Evolutionary conservation across 1,284 basidiomycete genomes (phyloP).

Genomic region (Rhodotorula sp.): DNA sequence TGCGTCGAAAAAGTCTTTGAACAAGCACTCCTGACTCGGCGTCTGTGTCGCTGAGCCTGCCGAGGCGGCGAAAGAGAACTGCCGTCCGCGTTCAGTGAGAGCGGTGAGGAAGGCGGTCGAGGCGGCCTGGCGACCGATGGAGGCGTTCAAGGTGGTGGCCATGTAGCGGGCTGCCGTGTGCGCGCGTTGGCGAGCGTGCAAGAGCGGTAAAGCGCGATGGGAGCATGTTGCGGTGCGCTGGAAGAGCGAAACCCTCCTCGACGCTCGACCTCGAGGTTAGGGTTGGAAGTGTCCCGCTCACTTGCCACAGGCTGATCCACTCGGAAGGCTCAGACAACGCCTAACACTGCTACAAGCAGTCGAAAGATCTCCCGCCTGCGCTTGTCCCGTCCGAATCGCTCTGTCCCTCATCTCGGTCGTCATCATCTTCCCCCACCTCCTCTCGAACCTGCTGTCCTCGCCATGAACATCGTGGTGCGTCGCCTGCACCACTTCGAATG

Average conservation of each 20-base stretch:
- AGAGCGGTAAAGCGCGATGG: too few species aligned
- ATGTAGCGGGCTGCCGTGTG: neutral
- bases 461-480: constrained; percentile 46
- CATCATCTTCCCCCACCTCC: constrained; percentile 1
- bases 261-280: neutral
- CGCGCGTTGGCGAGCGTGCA: too few species aligned
- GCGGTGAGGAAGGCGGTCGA: neutral
- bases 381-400: too few species aligned
- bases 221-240: too few species aligned
- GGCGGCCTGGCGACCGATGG: constrained; percentile 1
- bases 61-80: neutral
- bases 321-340: neutral
- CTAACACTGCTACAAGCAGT: too few species aligned
- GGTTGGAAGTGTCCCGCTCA: neutral
- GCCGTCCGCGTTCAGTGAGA: constrained; percentile 16
- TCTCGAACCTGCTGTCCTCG: neutral
- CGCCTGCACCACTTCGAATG: neutral
- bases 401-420: neutral
- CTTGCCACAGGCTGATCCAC: neutral
- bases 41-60: neutral
- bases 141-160: constrained; percentile 2
- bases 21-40: constrained; percentile 11
- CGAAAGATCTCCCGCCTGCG: neutral
- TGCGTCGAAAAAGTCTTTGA: constrained; percentile 36
- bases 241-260: too few species aligned